Evolutionary conservation across 2,329 filamentous ascomycete species (phyloP).

Genomic region (Cadophora malorum): DNA sequence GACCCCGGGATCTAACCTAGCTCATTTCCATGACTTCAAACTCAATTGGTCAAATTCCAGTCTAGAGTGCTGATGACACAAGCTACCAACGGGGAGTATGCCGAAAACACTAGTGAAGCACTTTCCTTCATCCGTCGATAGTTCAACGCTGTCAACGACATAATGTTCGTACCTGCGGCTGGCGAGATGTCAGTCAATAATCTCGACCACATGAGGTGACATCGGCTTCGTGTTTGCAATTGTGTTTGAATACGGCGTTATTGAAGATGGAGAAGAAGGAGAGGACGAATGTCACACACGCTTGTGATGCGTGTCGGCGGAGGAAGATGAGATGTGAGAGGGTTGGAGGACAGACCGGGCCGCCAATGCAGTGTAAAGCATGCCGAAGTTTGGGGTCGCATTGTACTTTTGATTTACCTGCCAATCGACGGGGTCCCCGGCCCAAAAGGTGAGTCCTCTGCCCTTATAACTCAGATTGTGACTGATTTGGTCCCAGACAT

Average conservation of each 20-base stretch:
- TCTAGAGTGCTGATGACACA: background rate
- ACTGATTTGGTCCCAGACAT: background rate
- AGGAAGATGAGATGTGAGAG: constrained; percentile 7
- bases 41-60: background rate
- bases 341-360: background rate
- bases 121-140: background rate
- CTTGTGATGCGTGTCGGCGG: constrained; percentile 5
- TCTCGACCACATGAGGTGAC: no score
- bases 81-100: background rate
- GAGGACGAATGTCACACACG: constrained; percentile 2
- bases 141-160: background rate
- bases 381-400: background rate
- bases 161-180: background rate
- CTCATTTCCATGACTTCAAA: background rate
- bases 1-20: background rate
- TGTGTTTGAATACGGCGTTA: background rate
- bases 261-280: constrained; percentile 4
- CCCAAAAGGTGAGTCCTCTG: background rate
- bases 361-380: background rate
- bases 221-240: background rate
- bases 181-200: no score
- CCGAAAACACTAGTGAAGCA: background rate
- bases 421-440: constrained; percentile 1
- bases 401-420: background rate
- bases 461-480: background rate